Evolutionary conservation across 768 basidiomycete species (phyloP), one percentile per base, ranked within the genome.

Genomic region (Phlebiopsis flavidoalba): DNA sequence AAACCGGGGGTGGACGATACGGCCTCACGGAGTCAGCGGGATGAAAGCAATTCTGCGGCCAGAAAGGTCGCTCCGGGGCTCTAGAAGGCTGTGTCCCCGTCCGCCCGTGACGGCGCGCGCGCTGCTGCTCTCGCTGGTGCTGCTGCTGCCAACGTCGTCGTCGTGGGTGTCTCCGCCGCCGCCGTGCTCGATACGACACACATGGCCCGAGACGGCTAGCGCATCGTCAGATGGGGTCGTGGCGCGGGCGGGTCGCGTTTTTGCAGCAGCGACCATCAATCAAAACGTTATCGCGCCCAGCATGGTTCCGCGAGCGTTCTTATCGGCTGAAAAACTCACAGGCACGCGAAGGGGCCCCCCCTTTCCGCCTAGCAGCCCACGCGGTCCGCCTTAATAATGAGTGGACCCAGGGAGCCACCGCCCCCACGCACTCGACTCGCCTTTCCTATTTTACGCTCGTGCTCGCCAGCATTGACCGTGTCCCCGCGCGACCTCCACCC

Each of bases 391-490:
- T 36, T 53, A n/a, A 53, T 53, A 53, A 53, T 36, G 52, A 35
- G 35, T n/a, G 31, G 31, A 36, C 52, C 35, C n/a, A n/a, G 26
- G 15, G 52, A 31, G 35, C 52, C 52, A 53, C 52, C 35, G 52
- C 46, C 45, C 46, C 46, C 57, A 58, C 61, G 55, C 61, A 58
- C 51, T 62, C 46, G 61, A 62, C 57, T n/a, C n/a, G n/a, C n/a
- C 61, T 54, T 52, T 47, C 43, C 43, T 36, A 48, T 40, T 48
- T 62, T 40, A 47, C 56, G 62, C 51, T 59, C 51, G 61, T 57
- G 56, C 51, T 50, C 51, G 52, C 24, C 57, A 26, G 48, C 36
- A 21, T n/a, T n/a, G n/a, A n/a, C 15, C 26, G 47, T 37, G 52
- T 43, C 36, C 59, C 43, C 26, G 51, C 51, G 51, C 35, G n/a